Conservation (phyloP, 2,329 filamentous ascomycete genomes). For the Arthrobotrys conoides region DNA sequence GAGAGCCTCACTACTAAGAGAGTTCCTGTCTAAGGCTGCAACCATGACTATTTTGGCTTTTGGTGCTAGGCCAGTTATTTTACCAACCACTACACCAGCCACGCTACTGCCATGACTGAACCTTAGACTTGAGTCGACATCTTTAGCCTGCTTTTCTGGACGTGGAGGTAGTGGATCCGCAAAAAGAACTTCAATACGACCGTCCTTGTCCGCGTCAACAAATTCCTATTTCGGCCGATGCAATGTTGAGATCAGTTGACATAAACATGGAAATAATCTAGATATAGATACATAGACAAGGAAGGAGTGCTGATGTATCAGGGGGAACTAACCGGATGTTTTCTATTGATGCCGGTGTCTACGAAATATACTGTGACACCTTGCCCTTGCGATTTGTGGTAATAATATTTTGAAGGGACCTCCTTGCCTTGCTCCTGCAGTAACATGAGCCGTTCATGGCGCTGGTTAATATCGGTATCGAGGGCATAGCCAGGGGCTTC, state of each 20-base stretch:
- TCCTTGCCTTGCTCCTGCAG: not conserved
- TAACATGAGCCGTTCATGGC: conserved; percentile 48
- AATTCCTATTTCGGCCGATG: conserved; percentile 31
- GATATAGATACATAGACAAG: not conserved
- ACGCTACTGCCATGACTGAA: conserved; percentile 52
- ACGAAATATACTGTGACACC: conserved; percentile 42
- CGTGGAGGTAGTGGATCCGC: conserved; percentile 17
- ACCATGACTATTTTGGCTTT: conserved; percentile 27
- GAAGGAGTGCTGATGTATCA: not conserved
- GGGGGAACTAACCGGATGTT: conserved; percentile 34
- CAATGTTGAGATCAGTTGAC: not conserved
- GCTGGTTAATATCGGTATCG: conserved; percentile 29
- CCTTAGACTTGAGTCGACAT: conserved; percentile 33
- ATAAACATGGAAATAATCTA: not conserved
- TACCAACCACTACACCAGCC: conserved; percentile 37
- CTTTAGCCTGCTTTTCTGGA: not conserved
- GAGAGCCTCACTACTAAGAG: conserved; percentile 11
- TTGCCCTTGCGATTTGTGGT: conserved; percentile 17
- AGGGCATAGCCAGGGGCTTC: not conserved
- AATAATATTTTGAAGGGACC: conserved; percentile 15
- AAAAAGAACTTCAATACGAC: conserved; percentile 7
- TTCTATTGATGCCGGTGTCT: conserved; percentile 47
- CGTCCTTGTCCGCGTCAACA: not conserved
- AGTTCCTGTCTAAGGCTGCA: conserved; percentile 29
- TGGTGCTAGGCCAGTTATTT: conserved; percentile 36